Conservation (phyloP, 495 filamentous ascomycete species). For the Xylaria palmicola region DNA sequence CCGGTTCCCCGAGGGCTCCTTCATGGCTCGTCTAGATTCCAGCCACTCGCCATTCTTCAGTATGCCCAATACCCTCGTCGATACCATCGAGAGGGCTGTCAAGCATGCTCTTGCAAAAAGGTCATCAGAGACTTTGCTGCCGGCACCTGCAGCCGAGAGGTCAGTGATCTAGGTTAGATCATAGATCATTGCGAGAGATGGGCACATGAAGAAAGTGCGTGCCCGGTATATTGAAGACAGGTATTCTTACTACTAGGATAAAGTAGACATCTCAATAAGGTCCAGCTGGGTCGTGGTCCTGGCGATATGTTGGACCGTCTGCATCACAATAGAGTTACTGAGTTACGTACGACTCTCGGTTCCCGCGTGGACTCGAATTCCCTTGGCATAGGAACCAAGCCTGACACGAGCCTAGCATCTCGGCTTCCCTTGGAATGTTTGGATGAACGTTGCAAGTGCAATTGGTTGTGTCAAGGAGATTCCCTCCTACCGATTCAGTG, state of each 20-base stretch:
- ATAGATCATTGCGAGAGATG: too few species aligned
- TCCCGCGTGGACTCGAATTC: background rate
- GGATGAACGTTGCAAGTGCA: background rate
- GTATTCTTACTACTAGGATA: too few species aligned
- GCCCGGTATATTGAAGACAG: too few species aligned
- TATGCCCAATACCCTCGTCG: conserved; percentile 1
- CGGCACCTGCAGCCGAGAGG: too few species aligned
- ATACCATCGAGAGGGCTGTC: conserved; percentile 28
- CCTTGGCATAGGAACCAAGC: background rate
- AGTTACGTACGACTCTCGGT: too few species aligned
- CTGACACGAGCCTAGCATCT: background rate
- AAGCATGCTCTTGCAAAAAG: conserved; percentile 26
- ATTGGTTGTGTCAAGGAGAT: conserved; percentile 3
- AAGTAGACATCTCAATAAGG: too few species aligned
- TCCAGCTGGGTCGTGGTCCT: too few species aligned
- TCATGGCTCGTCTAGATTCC: conserved; percentile 1
- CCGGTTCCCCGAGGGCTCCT: conserved; percentile 1
- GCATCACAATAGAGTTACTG: too few species aligned
- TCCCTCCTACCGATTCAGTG: conserved; percentile 6
- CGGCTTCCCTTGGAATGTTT: conserved; percentile 6
- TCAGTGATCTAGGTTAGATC: too few species aligned
- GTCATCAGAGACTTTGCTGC: too few species aligned
- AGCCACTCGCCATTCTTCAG: conserved; percentile 13
- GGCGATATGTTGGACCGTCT: too few species aligned
- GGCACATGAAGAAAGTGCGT: too few species aligned